Percentiles rank a stretch among this genome's conserved stretches.
Evolutionary conservation across 805 yeast species (phyloP).

Genomic region (Dipodascus albidus): DNA sequence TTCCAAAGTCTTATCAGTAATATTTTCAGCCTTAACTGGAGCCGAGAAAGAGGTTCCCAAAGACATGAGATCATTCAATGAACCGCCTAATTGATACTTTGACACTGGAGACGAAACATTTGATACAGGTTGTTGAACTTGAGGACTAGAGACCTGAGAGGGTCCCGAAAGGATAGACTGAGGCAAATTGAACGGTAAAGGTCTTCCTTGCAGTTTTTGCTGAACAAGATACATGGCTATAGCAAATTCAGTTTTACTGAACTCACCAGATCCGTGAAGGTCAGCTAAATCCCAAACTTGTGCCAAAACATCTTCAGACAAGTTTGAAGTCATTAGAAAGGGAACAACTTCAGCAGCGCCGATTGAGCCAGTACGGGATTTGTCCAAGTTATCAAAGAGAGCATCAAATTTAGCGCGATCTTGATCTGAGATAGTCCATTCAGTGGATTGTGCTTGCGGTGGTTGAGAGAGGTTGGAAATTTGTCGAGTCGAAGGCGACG

Average conservation of each 20-base stretch:
- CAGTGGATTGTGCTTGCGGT: constrained; percentile 16
- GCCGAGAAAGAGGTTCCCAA: constrained; percentile 39
- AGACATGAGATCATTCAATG: constrained; percentile 23
- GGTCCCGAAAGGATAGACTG: neutral
- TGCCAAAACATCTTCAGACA: constrained; percentile 77
- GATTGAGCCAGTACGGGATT: constrained; percentile 45
- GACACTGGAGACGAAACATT: constrained; percentile 10
- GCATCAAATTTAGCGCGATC: constrained; percentile 70
- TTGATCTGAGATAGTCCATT: constrained; percentile 59
- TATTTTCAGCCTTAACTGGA: neutral
- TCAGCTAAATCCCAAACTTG: constrained; percentile 92
- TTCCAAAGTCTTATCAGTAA: neutral
- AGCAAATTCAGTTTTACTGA: constrained; percentile 73
- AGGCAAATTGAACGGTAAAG: constrained; percentile 72
- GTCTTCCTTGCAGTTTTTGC: constrained; percentile 65
- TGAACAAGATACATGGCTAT: constrained; percentile 91
- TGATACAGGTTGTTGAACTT: neutral
- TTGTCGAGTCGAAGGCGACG: neutral
- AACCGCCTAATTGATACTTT: constrained; percentile 10
- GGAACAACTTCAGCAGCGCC: constrained; percentile 77
- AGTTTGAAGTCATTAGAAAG: constrained; percentile 76
- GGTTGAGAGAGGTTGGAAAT: neutral
- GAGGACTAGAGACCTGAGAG: neutral
- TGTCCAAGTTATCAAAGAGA: constrained; percentile 72
- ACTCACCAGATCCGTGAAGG: constrained; percentile 72